Base-by-base conservation (phyloP, 768 basidiomycete species). In the Trametes maxima region DNA sequence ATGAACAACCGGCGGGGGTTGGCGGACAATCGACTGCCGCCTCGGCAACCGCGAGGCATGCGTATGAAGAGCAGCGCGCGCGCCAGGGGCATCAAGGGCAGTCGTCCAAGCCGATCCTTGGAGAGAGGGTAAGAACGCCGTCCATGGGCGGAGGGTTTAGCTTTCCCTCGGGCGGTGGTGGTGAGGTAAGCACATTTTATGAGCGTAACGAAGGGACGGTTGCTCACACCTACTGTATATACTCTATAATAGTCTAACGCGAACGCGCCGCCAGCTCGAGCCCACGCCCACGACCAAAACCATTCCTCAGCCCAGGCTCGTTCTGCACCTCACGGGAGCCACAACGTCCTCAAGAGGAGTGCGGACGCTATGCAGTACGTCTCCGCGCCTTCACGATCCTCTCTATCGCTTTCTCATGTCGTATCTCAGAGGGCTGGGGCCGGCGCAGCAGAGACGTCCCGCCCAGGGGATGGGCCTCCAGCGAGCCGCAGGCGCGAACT, bases 301-400 rank as follows among this genome's bases (percentile, higher is more conserved):
- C 43, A 44, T n/a, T n/a, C 17, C 43, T 13, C 43, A 3, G 43
- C 40, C 40, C 3, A 3, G 40, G 43, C 17, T 19, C 16, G 13
- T 7, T 13, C n/a, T 8, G 7, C 8, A 28, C 16, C n/a, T 5
- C 16, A 16, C 14, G 33, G 25, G 33, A 60, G 46, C 39, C 35
- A 16, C 11, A 49, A 57, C 40, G 42, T 48, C 33, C 46, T 60
- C 21, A 65, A 65, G 52, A 64, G 67, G 22, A 68, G 28, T 21
- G 67, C 67, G 6, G 67, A 65, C 25, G 52, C 56, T 10, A 68
- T 68, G 67, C 59, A 65, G 67, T 68, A 39, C 35, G 66, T 62
- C 16, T 16, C 17, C 4, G 2, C 7, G 40, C 35, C 6, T 35
- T 28, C 13, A 17, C 14, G 42, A 22, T 1, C 19, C 3, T 6